A percentile compares a stretch with the other conserved stretches of the same genome.
Evolutionary conservation across 2,329 filamentous ascomycete genomes (phyloP).

Genomic region (Hirsutella rhossiliensis): DNA sequence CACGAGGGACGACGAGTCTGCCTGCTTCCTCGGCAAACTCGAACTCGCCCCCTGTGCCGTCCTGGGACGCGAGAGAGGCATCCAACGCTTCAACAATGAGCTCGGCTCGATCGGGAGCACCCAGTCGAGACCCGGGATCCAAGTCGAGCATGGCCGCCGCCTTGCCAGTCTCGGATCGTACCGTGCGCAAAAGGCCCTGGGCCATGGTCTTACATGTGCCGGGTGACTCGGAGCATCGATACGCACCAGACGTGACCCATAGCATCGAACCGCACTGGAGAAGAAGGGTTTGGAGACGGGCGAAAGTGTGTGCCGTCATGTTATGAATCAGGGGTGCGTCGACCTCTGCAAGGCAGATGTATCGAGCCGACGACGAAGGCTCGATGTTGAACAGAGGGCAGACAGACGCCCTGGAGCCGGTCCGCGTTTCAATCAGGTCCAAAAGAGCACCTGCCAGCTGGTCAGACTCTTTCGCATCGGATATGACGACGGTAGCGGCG

Average conservation of each 20-base stretch:
- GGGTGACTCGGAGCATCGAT: constrained; percentile 20
- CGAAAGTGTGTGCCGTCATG: background rate
- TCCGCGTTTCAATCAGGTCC: no score
- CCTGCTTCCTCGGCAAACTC: constrained; percentile 17
- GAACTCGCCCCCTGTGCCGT: constrained; percentile 11
- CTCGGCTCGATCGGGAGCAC: constrained; percentile 14
- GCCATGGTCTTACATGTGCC: constrained; percentile 27
- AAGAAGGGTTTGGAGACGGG: constrained; percentile 20
- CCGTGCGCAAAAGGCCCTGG: constrained; percentile 29
- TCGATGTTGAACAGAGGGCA: no score
- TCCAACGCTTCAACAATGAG: constrained; percentile 17
- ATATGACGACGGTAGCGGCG: no score
- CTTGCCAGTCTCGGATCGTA: constrained; percentile 33
- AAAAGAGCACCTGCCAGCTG: no score
- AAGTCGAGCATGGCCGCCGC: constrained; percentile 32
- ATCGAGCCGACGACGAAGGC: no score
- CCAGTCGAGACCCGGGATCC: constrained; percentile 22
- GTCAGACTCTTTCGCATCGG: no score
- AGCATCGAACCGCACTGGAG: constrained; percentile 21
- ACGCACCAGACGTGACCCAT: constrained; percentile 28
- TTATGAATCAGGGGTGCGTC: no score
- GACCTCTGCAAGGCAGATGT: no score
- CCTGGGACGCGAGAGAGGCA: constrained; percentile 6
- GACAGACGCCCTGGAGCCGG: no score
- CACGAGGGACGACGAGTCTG: constrained; percentile 14